Conservation (phyloP, 345 rosid species). For the Populus tremula region DNA sequence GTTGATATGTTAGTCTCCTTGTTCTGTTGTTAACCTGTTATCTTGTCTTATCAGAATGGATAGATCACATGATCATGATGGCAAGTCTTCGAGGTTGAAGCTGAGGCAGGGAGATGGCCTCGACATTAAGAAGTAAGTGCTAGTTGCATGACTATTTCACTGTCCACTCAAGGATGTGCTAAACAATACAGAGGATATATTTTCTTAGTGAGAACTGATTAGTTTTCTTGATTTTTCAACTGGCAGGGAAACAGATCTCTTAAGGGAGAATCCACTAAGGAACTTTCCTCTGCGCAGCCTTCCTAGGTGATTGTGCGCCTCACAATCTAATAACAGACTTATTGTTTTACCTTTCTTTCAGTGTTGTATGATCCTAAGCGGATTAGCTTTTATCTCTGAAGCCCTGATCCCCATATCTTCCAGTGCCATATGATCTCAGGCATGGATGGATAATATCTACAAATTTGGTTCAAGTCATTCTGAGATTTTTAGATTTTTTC, state of each 20-base stretch:
- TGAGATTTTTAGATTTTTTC: not conserved
- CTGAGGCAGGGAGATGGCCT: slow-evolving; percentile 36
- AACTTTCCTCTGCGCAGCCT: slow-evolving; percentile 72
- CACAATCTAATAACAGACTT: no score
- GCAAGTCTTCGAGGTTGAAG: slow-evolving; percentile 35
- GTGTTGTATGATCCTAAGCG: not conserved
- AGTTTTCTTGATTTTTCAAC: not conserved
- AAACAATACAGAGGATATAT: not conserved
- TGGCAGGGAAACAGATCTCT: slow-evolving; percentile 69
- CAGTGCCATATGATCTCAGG: not conserved
- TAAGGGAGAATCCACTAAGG: slow-evolving; percentile 76
- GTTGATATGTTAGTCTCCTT: not conserved
- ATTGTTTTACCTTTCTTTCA: not conserved
- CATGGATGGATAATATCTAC: not conserved
- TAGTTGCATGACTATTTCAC: not conserved
- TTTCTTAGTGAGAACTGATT: not conserved
- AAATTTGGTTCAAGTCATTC: not conserved
- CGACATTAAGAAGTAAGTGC: slow-evolving; percentile 46
- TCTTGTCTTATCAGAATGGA: slow-evolving; percentile 21
- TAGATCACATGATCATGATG: slow-evolving; percentile 11
- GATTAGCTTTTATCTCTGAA: slow-evolving; percentile 52
- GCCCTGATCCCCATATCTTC: slow-evolving; percentile 27
- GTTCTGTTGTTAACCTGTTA: not conserved
- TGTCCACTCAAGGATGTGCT: not conserved
- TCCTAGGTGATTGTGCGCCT: slow-evolving; percentile 47